phyloP scores from a whole-genome alignment of 139 green algal species.

The Closterium sp. region DNA sequence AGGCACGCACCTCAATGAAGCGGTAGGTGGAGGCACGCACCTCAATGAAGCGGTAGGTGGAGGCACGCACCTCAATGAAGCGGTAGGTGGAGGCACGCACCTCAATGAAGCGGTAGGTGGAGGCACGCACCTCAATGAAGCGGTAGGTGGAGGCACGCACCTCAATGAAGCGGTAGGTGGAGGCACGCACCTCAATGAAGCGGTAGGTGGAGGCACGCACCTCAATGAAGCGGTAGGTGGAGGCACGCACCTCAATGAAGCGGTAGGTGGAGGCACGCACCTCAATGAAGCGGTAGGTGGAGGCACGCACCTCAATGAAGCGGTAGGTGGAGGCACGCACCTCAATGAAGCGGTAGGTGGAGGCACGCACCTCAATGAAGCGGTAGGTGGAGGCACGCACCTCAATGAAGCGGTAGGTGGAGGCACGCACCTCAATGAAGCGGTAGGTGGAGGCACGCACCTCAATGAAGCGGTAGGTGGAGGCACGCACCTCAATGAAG shows the following conservation, averaged over 20 bases:
- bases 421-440: background rate
- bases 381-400: slow-evolving; percentile 4
- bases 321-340: slow-evolving; percentile 4
- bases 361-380: background rate
- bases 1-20: background rate
- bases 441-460: slow-evolving; percentile 4
- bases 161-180: no score
- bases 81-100: slow-evolving; percentile 4
- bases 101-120: no score
- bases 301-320: background rate
- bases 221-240: no score
- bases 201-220: slow-evolving; percentile 4
- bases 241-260: background rate
- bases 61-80: background rate
- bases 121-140: background rate
- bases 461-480: no score
- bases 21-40: slow-evolving; percentile 4
- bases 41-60: no score
- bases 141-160: slow-evolving; percentile 4
- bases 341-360: no score
- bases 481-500: background rate
- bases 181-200: background rate
- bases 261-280: slow-evolving; percentile 4
- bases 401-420: no score
- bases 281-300: no score